Percentiles rank a stretch among this genome's conserved stretches.
phyloP scores from a whole-genome alignment of 2,329 filamentous ascomycete genomes.

The Sarocladiaceae sp. region DNA sequence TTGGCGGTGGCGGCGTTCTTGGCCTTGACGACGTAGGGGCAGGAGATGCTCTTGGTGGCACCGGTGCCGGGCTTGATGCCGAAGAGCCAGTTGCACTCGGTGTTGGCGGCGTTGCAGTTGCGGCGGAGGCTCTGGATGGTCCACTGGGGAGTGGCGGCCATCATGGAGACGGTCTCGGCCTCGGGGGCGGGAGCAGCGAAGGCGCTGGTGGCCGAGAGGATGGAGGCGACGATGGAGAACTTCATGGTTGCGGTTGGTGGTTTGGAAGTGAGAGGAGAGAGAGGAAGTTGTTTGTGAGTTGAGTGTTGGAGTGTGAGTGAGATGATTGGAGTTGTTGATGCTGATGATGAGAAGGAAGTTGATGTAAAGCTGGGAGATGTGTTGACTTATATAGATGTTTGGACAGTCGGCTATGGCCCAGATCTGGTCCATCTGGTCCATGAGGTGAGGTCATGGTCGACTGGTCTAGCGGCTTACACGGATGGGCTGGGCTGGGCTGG shows the following conservation, averaged over 20 bases:
- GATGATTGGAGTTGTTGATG: conserved; percentile 4
- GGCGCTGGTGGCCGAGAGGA: conserved; percentile 30
- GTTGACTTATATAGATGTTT: conserved; percentile 9
- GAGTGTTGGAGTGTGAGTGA: neutral
- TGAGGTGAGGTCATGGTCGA: conserved; percentile 2
- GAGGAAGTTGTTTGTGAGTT: neutral
- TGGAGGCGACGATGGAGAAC: conserved; percentile 30
- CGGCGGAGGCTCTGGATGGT: conserved; percentile 27
- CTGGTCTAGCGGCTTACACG: neutral
- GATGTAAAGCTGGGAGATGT: neutral
- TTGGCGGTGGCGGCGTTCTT: conserved; percentile 29
- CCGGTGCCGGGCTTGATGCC: conserved; percentile 25
- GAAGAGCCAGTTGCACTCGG: conserved; percentile 32
- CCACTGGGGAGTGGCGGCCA: conserved; percentile 34
- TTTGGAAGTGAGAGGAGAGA: conserved; percentile 5
- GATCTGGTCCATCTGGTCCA: neutral
- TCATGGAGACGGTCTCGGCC: conserved; percentile 30
- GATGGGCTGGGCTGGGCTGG: no score
- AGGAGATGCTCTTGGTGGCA: conserved; percentile 4
- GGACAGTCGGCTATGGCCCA: neutral
- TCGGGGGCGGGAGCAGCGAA: conserved; percentile 28
- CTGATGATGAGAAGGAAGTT: conserved; percentile 6
- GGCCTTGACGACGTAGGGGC: conserved; percentile 23
- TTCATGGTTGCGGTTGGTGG: conserved; percentile 32
- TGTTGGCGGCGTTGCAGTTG: conserved; percentile 32